Evolutionary conservation across 768 basidiomycete genomes (phyloP).

Genomic region (Tephrocybe rancida): DNA sequence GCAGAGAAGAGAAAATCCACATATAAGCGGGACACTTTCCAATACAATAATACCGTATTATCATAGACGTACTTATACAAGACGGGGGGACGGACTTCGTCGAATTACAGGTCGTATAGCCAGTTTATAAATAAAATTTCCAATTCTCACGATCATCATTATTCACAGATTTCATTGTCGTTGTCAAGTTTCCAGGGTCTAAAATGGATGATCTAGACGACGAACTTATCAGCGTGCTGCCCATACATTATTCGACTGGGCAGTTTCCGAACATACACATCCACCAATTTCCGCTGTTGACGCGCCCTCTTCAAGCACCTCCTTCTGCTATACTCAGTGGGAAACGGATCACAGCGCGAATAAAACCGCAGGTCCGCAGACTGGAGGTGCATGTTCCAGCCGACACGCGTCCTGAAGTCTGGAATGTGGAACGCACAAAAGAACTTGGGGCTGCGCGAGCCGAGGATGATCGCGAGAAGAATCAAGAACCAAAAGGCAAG

Average conservation of each 20-base stretch:
- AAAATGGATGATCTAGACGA: slow-evolving; percentile 45
- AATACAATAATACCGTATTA: neutral
- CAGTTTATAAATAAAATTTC: neutral
- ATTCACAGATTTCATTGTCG: neutral
- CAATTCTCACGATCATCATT: slow-evolving; percentile 12
- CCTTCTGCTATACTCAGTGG: slow-evolving; percentile 74
- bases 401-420: slow-evolving; percentile 81
- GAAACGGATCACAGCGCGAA: slow-evolving; percentile 74
- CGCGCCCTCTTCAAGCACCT: slow-evolving; percentile 72
- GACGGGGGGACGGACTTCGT: neutral
- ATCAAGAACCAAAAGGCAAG: slow-evolving; percentile 55
- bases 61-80: neutral
- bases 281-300: slow-evolving; percentile 81
- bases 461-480: slow-evolving; percentile 81
- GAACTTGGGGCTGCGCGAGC: slow-evolving; percentile 65
- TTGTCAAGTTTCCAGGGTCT: neutral
- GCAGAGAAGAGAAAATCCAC: neutral
- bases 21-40: neutral
- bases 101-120: neutral
- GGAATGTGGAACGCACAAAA: slow-evolving; percentile 72
- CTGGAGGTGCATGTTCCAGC: slow-evolving; percentile 81
- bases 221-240: slow-evolving; percentile 66
- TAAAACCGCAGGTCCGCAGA: slow-evolving; percentile 63
- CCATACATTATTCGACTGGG: slow-evolving; percentile 69
- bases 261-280: slow-evolving; percentile 69